These are phyloP conservation scores for Cytospora piceicola DNA, from an alignment of 2,329 filamentous ascomycete genomes.

Conservation along the genomic window DNA sequence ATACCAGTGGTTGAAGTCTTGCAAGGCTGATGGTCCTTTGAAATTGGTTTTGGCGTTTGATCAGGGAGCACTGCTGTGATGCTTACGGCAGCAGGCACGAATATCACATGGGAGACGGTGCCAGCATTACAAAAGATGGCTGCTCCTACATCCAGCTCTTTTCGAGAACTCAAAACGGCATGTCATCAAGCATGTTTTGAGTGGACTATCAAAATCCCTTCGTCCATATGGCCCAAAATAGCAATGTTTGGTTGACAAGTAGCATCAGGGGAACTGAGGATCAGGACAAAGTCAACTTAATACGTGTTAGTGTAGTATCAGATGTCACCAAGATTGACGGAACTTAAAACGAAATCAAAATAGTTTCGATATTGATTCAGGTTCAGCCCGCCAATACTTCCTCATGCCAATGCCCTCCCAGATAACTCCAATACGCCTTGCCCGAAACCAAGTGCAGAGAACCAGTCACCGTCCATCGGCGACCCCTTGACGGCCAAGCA, in stretches of 20 bases:
- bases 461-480: slow-evolving; percentile 17
- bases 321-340: neutral
- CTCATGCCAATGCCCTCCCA: neutral
- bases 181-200: neutral
- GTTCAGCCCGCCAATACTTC: neutral
- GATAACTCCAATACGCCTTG: slow-evolving; percentile 30
- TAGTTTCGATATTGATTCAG: neutral
- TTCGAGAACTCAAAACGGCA: too few species aligned
- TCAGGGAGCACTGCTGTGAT: neutral
- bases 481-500: neutral
- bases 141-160: neutral
- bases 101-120: neutral
- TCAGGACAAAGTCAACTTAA: neutral
- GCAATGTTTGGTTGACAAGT: neutral
- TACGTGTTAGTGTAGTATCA: neutral
- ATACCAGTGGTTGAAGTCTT: neutral
- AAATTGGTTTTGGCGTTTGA: neutral
- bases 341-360: neutral
- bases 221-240: neutral
- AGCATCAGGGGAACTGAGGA: neutral
- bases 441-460: slow-evolving; percentile 18
- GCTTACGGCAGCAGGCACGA: neutral
- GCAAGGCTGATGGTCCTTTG: neutral
- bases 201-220: neutral
- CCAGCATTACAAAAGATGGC: neutral